Evolutionary conservation across 352 stramenopile species (phyloP).

Genomic region (Paralagenidium karlingii): DNA sequence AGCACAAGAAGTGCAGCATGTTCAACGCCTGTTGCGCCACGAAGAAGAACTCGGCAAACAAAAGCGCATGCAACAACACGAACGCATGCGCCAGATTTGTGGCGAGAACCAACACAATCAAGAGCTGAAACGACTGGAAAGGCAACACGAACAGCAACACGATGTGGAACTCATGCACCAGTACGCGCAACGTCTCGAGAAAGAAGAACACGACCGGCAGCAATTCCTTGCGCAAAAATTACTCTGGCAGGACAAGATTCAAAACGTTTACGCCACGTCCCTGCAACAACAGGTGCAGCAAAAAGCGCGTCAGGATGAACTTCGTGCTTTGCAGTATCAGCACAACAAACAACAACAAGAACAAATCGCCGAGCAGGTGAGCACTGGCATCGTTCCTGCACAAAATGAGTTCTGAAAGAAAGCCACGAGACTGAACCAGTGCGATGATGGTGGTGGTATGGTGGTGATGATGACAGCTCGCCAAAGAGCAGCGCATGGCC

Average conservation of each 20-base stretch:
- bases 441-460: too few relatives aligned
- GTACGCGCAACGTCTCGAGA: conserved; percentile 38
- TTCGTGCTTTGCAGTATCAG: conserved; percentile 46
- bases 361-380: conserved; percentile 15
- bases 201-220: conserved; percentile 46
- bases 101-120: conserved; percentile 32
- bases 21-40: conserved; percentile 32
- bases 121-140: conserved; percentile 18
- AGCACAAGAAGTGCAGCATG: conserved; percentile 31
- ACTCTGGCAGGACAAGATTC: conserved; percentile 21
- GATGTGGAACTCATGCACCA: conserved; percentile 61
- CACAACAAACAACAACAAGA: conserved; percentile 29
- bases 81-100: conserved; percentile 33
- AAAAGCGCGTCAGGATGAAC: conserved; percentile 38
- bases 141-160: conserved; percentile 29
- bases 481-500: conserved; percentile 14
- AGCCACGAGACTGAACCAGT: neutral
- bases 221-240: conserved; percentile 24
- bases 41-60: conserved; percentile 23
- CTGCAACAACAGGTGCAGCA: conserved; percentile 35
- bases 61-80: conserved; percentile 24
- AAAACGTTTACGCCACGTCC: conserved; percentile 20
- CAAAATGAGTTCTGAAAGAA: too few relatives aligned
- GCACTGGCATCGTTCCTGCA: too few relatives aligned
- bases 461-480: conserved; percentile 1